Evolutionary conservation across 2,329 filamentous ascomycete genomes (phyloP), one percentile per base, ranked within the genome.

Genomic region (Anisogramma anomala): DNA sequence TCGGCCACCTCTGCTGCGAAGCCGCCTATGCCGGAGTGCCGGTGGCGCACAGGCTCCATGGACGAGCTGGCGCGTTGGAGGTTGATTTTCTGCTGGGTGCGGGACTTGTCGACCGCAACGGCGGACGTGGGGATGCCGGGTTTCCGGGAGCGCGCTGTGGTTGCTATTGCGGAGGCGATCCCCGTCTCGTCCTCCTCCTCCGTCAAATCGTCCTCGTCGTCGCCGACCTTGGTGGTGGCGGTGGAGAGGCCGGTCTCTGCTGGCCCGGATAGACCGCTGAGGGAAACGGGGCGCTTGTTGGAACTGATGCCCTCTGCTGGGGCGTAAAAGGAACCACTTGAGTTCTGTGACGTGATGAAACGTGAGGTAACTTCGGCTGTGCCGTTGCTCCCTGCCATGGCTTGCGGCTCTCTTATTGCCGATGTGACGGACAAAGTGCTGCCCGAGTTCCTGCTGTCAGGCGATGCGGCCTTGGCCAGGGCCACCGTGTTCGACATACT

Each of bases 31-130:
- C 52, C 51, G 46, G 48, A 56, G 48, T 55, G 54, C 50, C 49
- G 54, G 62, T 78, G 72, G 27, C 78, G 72, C 22, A 72, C 63
- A 1, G 77, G 76, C 50, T 85, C 81, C 35, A 85, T 79, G 49
- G 73, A 75, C 3, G 80, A 84, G 54, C 79, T 82, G 22, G 79
- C 81, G 27, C 82, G 72, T 54, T 85, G 80, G 1, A 86, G 68
- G 60, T 84, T 80, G 11, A 86, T 65, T 53, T 86, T 86, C 56
- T 85, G 80, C 58, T 85, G 80, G 1, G 79, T 84, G 11, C 82
- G 71, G 40, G 78, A 83, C 49, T 74, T 69, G 45, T 76, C 71
- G 1, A 69, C 68, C 1, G 67, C 58, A 1, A 62, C 62, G 1
- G 61, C 60, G 60, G 48, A 62, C 58, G n/a, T n/a, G n/a, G 51